Evolutionary conservation across 371 early-diverging fungal species (phyloP).

Genomic region (Mortierella sp.): DNA sequence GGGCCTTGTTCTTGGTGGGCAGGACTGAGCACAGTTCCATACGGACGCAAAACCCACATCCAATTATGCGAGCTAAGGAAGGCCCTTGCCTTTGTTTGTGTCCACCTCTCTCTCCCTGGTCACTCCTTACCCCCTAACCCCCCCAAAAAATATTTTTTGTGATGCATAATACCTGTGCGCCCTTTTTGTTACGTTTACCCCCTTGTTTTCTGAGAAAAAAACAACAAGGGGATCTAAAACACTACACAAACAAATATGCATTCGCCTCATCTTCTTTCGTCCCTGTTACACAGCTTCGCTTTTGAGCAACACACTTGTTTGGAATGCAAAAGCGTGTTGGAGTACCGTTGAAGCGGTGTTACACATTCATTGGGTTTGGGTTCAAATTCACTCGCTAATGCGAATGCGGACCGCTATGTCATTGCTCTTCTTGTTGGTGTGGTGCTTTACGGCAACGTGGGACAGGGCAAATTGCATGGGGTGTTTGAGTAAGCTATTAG

Average conservation of each 20-base stretch:
- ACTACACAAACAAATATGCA: not conserved
- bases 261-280: not conserved
- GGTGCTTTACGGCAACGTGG: not conserved
- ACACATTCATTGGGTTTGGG: not conserved
- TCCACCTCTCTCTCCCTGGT: not conserved
- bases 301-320: not conserved
- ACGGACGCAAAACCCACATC: not conserved
- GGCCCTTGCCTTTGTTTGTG: not conserved
- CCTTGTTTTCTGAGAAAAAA: not conserved
- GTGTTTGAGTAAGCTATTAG: not conserved
- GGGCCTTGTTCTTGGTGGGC: not conserved
- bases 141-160: not conserved
- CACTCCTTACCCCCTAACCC: not conserved
- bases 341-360: not conserved
- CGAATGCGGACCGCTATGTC: not conserved
- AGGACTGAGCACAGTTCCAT: not conserved
- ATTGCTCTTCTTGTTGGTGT: not conserved
- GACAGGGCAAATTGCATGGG: not conserved
- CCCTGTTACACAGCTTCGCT: not conserved
- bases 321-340: not conserved
- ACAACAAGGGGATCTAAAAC: not conserved
- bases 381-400: not conserved
- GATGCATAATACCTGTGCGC: constrained; percentile 12
- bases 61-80: not conserved
- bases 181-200: constrained; percentile 3